These are phyloP conservation scores for Rhododendron henanense DNA, from an alignment of 148 eudicot genomes.

Conservation along the genomic window DNA sequence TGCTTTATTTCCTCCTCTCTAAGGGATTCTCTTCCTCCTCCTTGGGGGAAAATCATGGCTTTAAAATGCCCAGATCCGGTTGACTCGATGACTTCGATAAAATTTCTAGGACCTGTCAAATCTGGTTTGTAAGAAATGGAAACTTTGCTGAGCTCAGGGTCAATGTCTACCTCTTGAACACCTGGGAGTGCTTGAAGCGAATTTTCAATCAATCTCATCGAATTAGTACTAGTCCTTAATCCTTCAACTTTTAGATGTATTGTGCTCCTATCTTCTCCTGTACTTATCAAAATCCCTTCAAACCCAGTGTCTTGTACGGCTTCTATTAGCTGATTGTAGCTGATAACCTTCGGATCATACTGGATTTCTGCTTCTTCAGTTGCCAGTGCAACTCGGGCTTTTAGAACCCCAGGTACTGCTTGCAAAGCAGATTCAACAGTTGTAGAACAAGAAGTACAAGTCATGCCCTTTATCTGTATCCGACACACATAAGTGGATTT, in stretches of 20 bases:
- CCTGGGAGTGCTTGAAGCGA: constrained; percentile 77
- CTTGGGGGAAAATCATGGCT: constrained; percentile 73
- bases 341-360: constrained; percentile 60
- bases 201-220: constrained; percentile 44
- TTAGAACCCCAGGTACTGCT: constrained; percentile 57
- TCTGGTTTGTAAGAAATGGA: constrained; percentile 74
- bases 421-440: constrained; percentile 61
- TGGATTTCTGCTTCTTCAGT: constrained; percentile 78
- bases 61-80: constrained; percentile 53
- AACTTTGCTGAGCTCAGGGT: constrained; percentile 42
- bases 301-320: constrained; percentile 68
- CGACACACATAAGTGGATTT: constrained; percentile 54
- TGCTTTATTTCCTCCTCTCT: constrained; percentile 55
- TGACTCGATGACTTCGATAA: constrained; percentile 65
- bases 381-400: constrained; percentile 80
- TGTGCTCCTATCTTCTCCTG: constrained; percentile 69
- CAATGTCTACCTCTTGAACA: constrained; percentile 51
- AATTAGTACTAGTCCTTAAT: constrained; percentile 25
- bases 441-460: constrained; percentile 79
- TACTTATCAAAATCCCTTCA: constrained; percentile 64
- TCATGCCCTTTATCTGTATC: constrained; percentile 71
- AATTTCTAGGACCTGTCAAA: constrained; percentile 73
- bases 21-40: constrained; percentile 55
- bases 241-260: constrained; percentile 68
- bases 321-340: constrained; percentile 43